Conservation (phyloP, 192 early-diverging fungal genomes). For the Entomortierella chlamydospora region DNA sequence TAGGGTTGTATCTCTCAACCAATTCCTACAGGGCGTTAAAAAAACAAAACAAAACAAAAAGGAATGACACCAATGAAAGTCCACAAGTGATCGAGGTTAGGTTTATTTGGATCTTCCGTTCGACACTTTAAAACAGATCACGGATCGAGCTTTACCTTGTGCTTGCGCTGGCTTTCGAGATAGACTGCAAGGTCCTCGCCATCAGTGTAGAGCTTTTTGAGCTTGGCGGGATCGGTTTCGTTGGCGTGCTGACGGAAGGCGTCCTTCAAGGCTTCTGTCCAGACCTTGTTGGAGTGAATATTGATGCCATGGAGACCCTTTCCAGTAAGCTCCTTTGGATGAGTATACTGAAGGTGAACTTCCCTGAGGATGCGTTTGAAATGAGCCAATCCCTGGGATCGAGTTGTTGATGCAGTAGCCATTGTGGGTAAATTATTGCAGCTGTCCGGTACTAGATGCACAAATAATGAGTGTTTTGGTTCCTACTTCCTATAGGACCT, state of each 20-base stretch:
- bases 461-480: too few species aligned
- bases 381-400: slow-evolving; percentile 39
- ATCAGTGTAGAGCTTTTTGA: slow-evolving; percentile 35
- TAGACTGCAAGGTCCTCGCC: slow-evolving; percentile 38
- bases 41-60: neutral
- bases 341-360: slow-evolving; percentile 47
- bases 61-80: neutral
- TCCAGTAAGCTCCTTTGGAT: slow-evolving; percentile 39
- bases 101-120: neutral
- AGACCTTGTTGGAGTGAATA: slow-evolving; percentile 43
- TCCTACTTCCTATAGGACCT: too few species aligned
- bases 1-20: slow-evolving; percentile 53
- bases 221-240: slow-evolving; percentile 35
- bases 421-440: too few species aligned
- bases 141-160: slow-evolving; percentile 23
- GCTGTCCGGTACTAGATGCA: too few species aligned
- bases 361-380: slow-evolving; percentile 49
- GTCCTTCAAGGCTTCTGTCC: slow-evolving; percentile 47
- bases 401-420: slow-evolving; percentile 20
- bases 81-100: too few species aligned
- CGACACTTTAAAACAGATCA: neutral
- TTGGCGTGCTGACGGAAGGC: slow-evolving; percentile 35
- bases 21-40: slow-evolving; percentile 17
- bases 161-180: slow-evolving; percentile 44
- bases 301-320: slow-evolving; percentile 46